Evolutionary conservation across 1,139 yeast genomes (phyloP).

Genomic region (Suhomyces maxii): DNA sequence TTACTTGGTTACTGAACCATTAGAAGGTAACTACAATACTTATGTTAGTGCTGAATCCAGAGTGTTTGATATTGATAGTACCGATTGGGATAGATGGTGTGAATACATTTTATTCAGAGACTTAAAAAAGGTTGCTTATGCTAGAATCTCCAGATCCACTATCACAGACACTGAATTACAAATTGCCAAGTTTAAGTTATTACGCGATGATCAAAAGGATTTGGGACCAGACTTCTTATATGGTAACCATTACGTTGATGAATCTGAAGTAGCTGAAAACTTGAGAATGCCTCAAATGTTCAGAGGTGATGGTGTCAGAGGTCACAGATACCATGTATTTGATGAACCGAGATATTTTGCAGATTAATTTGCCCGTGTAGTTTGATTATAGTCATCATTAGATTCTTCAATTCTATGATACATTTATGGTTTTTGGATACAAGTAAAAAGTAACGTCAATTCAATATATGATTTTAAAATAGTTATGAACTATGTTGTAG

Average conservation of each 20-base stretch:
- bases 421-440: not conserved
- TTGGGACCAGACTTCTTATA: conserved; percentile 48
- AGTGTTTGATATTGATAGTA: conserved; percentile 89
- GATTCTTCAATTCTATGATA: not conserved
- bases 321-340: conserved; percentile 90
- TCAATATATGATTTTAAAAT: no score
- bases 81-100: conserved; percentile 98
- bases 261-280: conserved; percentile 56
- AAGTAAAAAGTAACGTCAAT: no score
- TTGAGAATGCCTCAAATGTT: conserved; percentile 80
- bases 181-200: conserved; percentile 83
- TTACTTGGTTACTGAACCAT: conserved; percentile 85
- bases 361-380: conserved; percentile 15
- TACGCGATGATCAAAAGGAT: conserved; percentile 42
- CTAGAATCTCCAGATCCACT: conserved; percentile 88
- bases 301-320: conserved; percentile 92
- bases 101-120: conserved; percentile 90
- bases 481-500: no score
- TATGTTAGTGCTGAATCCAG: conserved; percentile 82
- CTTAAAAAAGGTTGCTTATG: conserved; percentile 86
- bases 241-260: conserved; percentile 56
- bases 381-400: no score
- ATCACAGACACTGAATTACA: conserved; percentile 97
- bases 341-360: conserved; percentile 83
- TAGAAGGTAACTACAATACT: conserved; percentile 86